These are phyloP conservation scores for Crepidotus variabilis DNA, from an alignment of 768 basidiomycete genomes.

Conservation along the genomic window DNA sequence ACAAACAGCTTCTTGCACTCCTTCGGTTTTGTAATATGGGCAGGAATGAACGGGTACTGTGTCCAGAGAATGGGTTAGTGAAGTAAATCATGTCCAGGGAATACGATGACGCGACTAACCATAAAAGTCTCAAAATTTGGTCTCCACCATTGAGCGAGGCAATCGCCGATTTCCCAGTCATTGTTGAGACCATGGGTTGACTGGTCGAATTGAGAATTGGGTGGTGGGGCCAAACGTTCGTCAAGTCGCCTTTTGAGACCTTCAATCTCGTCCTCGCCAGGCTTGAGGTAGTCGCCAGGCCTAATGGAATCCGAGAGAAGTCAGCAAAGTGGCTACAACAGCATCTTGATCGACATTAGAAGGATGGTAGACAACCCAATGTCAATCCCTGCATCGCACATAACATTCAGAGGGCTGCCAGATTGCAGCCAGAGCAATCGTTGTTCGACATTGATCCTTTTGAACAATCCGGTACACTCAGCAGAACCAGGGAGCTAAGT, in stretches of 20 bases:
- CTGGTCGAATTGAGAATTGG: conserved; percentile 69
- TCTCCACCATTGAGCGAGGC: conserved; percentile 97
- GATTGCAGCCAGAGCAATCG: too few species aligned
- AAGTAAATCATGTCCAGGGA: not conserved
- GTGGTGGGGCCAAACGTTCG: conserved; percentile 80
- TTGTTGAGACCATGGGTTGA: conserved; percentile 69
- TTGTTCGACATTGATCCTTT: too few species aligned
- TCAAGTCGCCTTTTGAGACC: conserved; percentile 89
- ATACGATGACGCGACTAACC: conserved; percentile 48
- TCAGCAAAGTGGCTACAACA: not conserved
- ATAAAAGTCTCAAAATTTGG: conserved; percentile 99
- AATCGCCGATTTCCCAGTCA: conserved; percentile 96
- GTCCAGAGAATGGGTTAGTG: conserved; percentile 1
- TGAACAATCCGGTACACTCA: too few species aligned
- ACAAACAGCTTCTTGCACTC: conserved; percentile 96
- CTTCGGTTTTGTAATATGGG: conserved; percentile 96
- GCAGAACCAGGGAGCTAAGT: too few species aligned
- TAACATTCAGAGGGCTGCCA: too few species aligned
- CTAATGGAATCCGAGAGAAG: conserved; percentile 30
- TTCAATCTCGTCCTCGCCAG: conserved; percentile 89
- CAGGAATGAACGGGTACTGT: conserved; percentile 91
- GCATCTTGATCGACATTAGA: too few species aligned
- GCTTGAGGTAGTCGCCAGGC: conserved; percentile 98
- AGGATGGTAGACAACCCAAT: too few species aligned
- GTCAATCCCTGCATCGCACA: too few species aligned